phyloP scores from a whole-genome alignment of 2,329 filamentous ascomycete species.

The Lecanosticta acicola region DNA sequence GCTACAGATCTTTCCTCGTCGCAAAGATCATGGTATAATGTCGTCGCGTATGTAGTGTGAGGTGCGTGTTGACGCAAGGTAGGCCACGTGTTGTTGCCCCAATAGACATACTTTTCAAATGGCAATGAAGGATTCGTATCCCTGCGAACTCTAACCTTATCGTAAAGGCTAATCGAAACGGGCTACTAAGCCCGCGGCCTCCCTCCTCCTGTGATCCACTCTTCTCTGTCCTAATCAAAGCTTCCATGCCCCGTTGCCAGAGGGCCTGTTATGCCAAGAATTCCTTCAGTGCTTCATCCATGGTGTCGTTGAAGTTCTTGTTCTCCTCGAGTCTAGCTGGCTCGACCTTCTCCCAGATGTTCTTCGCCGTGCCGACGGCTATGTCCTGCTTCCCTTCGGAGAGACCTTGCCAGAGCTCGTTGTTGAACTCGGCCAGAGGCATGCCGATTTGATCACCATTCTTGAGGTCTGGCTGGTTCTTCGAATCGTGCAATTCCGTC shows the following conservation, averaged over 20 bases:
- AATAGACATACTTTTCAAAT: background rate
- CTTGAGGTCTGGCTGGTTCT: slow-evolving; percentile 13
- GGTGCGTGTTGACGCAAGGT: too few species aligned
- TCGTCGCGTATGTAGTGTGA: too few species aligned
- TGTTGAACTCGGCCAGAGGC: slow-evolving; percentile 7
- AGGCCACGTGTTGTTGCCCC: background rate
- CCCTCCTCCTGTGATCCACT: too few species aligned
- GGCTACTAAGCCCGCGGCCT: too few species aligned
- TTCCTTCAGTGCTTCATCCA: slow-evolving; percentile 11
- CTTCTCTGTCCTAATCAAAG: too few species aligned
- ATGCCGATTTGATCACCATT: slow-evolving; percentile 13
- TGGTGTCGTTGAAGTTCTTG: slow-evolving; percentile 9
- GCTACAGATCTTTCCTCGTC: too few species aligned
- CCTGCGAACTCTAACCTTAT: background rate
- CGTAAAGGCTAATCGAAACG: background rate
- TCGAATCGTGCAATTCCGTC: slow-evolving; percentile 11
- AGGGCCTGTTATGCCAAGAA: slow-evolving; percentile 6
- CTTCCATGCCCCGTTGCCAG: background rate
- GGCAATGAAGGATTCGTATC: background rate
- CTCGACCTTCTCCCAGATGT: slow-evolving; percentile 7
- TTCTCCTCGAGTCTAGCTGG: slow-evolving; percentile 4
- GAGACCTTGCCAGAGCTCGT: slow-evolving; percentile 9
- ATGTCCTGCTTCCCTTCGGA: slow-evolving; percentile 5
- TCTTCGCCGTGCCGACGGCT: slow-evolving; percentile 9
- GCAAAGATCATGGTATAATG: too few species aligned